Evolutionary conservation across 306 rosid species (phyloP), one percentile per base, ranked within the genome.

Genomic region (Cicer yamashitae): DNA sequence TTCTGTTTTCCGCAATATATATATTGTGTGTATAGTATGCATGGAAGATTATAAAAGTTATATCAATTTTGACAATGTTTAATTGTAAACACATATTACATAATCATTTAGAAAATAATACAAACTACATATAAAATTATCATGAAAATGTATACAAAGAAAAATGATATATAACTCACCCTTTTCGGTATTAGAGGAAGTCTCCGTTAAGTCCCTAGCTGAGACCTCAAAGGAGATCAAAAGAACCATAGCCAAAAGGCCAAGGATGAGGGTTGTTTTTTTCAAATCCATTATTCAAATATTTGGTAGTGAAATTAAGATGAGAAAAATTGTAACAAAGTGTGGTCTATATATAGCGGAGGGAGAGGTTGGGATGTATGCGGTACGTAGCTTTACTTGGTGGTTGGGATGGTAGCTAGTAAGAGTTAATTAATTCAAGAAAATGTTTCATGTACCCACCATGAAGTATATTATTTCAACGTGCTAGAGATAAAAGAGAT

Each of bases 281-380:
- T 78, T 87, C 6, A 83, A 87, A 76, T 54, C 74, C 94, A 84
- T 89, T 62, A 6, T 68, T 56, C 7, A n/a, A 1, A 13, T 56
- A 15, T 39, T 13, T 25, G 69, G 34, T 66, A 56, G 18, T 25
- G 71, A 51, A 50, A 50, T 11, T 50, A 10, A 39, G 61, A 60
- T 74, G 81, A 48, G 48, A 14, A 74, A 64, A 34, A 0, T 38
- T 2, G 63, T 6, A 13, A 2, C 70, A 60, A n/a, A 3, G 1
- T 22, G 13, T 50, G 1, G 4, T 10, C 51, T 81, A 79, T 87
- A 70, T 54, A 54, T 54, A 54, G 9, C 3, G 30, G 34, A 17
- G 25, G 30, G 30, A 25, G 30, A 8, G 60, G 4, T 25, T 25
- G 6, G 8, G 39, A 52, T 7, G 1, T 37, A 22, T 10, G 2